Evolutionary conservation across 306 rosid genomes (phyloP), one percentile per base, ranked within the genome.

Genomic region (Dalbergia cochinchinensis): DNA sequence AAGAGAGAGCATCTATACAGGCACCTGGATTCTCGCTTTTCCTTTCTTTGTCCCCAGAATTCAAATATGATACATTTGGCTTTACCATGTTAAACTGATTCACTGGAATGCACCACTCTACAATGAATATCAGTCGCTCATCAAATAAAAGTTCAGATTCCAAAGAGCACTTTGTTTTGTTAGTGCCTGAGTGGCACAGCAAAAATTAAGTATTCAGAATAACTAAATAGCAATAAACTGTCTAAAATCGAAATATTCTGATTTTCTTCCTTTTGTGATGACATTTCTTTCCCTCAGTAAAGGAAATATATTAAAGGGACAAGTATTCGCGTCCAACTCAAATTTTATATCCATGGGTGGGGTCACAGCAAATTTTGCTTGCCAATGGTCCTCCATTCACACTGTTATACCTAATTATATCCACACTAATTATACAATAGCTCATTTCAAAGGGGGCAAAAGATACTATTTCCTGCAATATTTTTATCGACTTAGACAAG

Each of bases 11-110:
- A 75, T 80, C 82, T 70, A 45, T 71, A 55, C 83, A 68, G 69
- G 44, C 71, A 78, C 79, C 50, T 79, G 54, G 82, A 83, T 80
- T 86, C 77, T 81, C 8, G 4, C 84, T 76, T 73, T 77, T 47
- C 44, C 51, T 65, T 69, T 63, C 37, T 39, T 74, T 77, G 59
- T 16, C 8, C n/a, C 14, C 7, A 58, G 16, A 74, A 75, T 33
- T 39, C n/a, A 12, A 45, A 18, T 39, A 58, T 73, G 39, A 71
- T 54, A 65, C 20, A 45, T n/a, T 16, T 57, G 15, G 9, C 64
- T 16, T 57, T 7, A 10, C 69, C 19, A 33, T 34, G 44, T 57
- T 53, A 42, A 58, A 78, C 37, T 57, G 3, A 47, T 54, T 63
- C 45, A 18, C 35, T 74, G 5, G 20, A 57, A 5, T 65, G 31